Evolutionary conservation across 768 basidiomycete species (phyloP).

Genomic region (Pleurotus ostreatus): DNA sequence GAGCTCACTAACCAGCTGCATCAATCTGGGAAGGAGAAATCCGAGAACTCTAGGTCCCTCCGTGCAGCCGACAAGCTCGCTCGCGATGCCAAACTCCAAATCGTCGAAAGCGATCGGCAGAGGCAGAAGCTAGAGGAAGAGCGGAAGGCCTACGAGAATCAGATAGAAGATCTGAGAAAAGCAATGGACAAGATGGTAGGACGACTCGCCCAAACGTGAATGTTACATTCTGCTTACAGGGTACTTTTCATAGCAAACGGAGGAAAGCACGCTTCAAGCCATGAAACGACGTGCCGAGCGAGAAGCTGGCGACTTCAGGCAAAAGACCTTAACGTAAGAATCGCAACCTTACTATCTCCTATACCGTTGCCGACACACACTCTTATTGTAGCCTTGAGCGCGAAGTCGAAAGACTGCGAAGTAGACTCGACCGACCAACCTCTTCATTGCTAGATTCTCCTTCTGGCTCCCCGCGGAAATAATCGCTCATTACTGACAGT

Average conservation of each 20-base stretch:
- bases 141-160: slow-evolving; percentile 51
- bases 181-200: slow-evolving; percentile 62
- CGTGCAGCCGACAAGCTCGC: slow-evolving; percentile 30
- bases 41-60: slow-evolving; percentile 38
- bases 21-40: slow-evolving; percentile 46
- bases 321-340: slow-evolving; percentile 61
- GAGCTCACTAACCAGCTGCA: slow-evolving; percentile 62
- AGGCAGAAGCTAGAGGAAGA: slow-evolving; percentile 64
- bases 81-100: slow-evolving; percentile 50
- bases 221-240: neutral
- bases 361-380: slow-evolving; percentile 4
- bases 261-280: slow-evolving; percentile 61
- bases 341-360: neutral
- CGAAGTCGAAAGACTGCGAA: slow-evolving; percentile 67
- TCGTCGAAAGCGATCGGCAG: slow-evolving; percentile 60
- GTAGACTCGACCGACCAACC: slow-evolving; percentile 57
- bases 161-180: slow-evolving; percentile 52
- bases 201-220: neutral
- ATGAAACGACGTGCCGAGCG: slow-evolving; percentile 74
- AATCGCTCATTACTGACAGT: neutral
- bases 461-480: slow-evolving; percentile 29
- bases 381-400: slow-evolving; percentile 45
- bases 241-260: slow-evolving; percentile 51
- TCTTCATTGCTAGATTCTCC: slow-evolving; percentile 21
- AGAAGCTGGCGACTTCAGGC: slow-evolving; percentile 71